phyloP scores from a whole-genome alignment of 1,284 basidiomycete genomes.

The Ganoderma multipileum region DNA sequence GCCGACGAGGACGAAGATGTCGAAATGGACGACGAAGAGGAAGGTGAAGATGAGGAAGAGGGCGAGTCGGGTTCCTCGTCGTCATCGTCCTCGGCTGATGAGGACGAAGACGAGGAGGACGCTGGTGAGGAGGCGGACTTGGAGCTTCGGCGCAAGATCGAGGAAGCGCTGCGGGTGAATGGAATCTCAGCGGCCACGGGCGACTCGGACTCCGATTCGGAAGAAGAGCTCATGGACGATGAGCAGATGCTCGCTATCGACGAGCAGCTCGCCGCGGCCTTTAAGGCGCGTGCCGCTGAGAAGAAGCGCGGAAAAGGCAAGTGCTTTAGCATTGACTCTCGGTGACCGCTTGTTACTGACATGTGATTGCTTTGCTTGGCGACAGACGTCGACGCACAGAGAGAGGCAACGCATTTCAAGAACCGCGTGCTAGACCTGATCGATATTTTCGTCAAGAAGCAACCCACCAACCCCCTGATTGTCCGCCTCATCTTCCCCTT shows the following conservation, averaged over 20 bases:
- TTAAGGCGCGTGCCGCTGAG: constrained; percentile 73
- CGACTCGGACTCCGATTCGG: constrained; percentile 51
- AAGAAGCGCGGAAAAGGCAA: constrained; percentile 71
- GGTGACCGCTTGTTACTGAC: not conserved
- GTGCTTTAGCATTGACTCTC: constrained; percentile 23
- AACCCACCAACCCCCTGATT: constrained; percentile 71
- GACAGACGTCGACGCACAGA: constrained; percentile 68
- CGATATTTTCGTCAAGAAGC: constrained; percentile 83
- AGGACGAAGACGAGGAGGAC: constrained; percentile 57
- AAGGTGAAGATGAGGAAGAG: constrained; percentile 50
- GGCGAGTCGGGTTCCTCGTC: constrained; percentile 29
- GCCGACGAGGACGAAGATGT: constrained; percentile 51
- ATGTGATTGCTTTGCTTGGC: not conserved
- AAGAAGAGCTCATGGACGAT: constrained; percentile 88
- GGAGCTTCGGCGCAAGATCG: constrained; percentile 79
- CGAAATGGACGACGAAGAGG: constrained; percentile 47
- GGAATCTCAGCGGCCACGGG: constrained; percentile 67
- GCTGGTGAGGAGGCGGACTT: constrained; percentile 60
- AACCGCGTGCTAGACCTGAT: constrained; percentile 93
- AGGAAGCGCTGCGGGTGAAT: constrained; percentile 79
- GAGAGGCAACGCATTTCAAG: constrained; percentile 93
- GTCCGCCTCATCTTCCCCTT: constrained; percentile 80
- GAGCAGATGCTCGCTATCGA: constrained; percentile 98
- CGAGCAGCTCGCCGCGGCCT: constrained; percentile 90
- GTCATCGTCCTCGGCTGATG: constrained; percentile 41